These are phyloP conservation scores for Globisporangium lucens DNA, from an alignment of 352 stramenopile genomes.

Conservation along the genomic window DNA sequence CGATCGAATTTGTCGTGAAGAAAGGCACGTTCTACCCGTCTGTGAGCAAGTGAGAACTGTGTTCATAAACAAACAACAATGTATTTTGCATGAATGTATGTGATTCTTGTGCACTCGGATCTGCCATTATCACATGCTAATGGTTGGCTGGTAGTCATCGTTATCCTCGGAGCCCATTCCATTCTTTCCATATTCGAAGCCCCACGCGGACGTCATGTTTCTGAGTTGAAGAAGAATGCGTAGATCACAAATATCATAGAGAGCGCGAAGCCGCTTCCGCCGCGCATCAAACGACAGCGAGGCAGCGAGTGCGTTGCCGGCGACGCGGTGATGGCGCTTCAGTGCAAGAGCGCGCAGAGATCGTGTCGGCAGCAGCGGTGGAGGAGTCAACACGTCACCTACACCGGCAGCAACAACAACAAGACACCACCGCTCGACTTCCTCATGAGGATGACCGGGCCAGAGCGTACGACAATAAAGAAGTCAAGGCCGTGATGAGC, in stretches of 20 bases:
- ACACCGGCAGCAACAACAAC: neutral
- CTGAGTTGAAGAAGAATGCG: neutral
- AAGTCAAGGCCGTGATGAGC: neutral
- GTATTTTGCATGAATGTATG: neutral
- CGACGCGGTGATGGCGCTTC: neutral
- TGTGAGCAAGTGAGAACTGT: neutral
- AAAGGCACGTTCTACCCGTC: constrained; percentile 31
- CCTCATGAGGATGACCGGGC: neutral
- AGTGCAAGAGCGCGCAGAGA: neutral
- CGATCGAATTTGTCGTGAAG: constrained; percentile 79
- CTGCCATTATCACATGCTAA: too few relatives aligned
- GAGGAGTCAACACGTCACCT: neutral
- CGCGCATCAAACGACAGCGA: neutral
- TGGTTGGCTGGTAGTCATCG: neutral
- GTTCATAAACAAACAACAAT: neutral
- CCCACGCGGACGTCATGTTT: neutral
- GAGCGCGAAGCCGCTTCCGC: neutral
- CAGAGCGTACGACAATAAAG: neutral
- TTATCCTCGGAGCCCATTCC: neutral
- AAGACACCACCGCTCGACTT: neutral
- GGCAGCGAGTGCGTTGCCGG: neutral
- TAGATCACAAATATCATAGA: neutral
- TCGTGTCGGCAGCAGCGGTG: neutral
- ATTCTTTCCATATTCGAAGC: neutral
- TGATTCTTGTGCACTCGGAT: too few relatives aligned